Conservation (phyloP, 306 rosid species). For the Vigna nakashimae region DNA sequence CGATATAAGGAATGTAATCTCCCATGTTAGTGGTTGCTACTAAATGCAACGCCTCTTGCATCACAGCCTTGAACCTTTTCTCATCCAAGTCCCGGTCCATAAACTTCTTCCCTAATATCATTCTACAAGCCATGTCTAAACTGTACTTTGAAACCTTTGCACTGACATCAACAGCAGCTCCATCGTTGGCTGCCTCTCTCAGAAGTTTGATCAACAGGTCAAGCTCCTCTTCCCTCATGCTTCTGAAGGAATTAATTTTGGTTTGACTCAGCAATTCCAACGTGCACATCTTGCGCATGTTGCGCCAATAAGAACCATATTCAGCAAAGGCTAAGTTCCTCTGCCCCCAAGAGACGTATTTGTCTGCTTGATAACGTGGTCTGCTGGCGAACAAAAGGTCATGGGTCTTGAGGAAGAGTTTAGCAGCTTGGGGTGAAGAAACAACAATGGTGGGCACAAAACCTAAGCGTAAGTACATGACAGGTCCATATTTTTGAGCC, state of each 20-base stretch:
- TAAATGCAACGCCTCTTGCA: slow-evolving; percentile 54
- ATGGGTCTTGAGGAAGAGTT: slow-evolving; percentile 69
- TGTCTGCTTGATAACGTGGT: slow-evolving; percentile 53
- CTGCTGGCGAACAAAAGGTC: slow-evolving; percentile 69
- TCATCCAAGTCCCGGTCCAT: slow-evolving; percentile 55
- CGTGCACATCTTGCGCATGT: slow-evolving; percentile 75
- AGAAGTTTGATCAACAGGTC: slow-evolving; percentile 45
- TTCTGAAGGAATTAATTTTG: slow-evolving; percentile 56
- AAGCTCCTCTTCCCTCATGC: slow-evolving; percentile 69
- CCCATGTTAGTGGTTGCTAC: slow-evolving; percentile 53
- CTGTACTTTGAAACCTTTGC: slow-evolving; percentile 45
- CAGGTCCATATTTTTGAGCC: slow-evolving; percentile 65
- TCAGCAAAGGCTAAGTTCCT: slow-evolving; percentile 46
- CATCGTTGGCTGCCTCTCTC: slow-evolving; percentile 45
- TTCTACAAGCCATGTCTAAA: slow-evolving; percentile 55
- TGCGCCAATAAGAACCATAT: slow-evolving; percentile 85
- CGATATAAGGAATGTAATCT: slow-evolving; percentile 65
- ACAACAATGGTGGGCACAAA: slow-evolving; percentile 61
- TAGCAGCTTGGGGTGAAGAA: slow-evolving; percentile 75
- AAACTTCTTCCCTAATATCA: slow-evolving; percentile 70
- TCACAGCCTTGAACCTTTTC: slow-evolving; percentile 61
- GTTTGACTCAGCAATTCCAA: slow-evolving; percentile 61
- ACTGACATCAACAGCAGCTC: slow-evolving; percentile 55
- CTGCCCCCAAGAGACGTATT: slow-evolving; percentile 56
- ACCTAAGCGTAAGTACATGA: slow-evolving; percentile 68